These are phyloP conservation scores for Debaryomyces hansenii DNA, from an alignment of 805 yeast species.

Conservation along the genomic window DNA sequence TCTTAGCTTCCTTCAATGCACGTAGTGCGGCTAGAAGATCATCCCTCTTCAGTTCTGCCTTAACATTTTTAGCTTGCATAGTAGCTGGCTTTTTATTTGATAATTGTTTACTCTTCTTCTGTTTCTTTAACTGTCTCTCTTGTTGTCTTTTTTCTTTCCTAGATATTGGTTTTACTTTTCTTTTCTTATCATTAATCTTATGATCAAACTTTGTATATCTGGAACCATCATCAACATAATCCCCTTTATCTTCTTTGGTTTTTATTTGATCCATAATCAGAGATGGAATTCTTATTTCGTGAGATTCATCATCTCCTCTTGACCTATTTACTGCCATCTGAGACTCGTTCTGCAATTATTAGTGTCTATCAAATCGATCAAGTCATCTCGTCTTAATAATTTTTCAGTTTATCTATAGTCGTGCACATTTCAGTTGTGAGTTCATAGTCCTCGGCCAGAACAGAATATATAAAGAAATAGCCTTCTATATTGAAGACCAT, in stretches of 20 bases:
- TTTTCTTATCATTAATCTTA: conserved; percentile 15
- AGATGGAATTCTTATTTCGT: conserved; percentile 59
- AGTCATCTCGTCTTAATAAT: conserved; percentile 1
- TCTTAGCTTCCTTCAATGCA: conserved; percentile 10
- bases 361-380: background rate
- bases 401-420: background rate
- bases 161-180: conserved; percentile 22
- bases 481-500: too few species aligned
- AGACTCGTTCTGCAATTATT: too few species aligned
- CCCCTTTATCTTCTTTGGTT: conserved; percentile 42
- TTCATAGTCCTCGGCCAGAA: background rate
- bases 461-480: too few species aligned
- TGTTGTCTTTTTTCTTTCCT: conserved; percentile 38
- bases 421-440: background rate
- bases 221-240: conserved; percentile 37
- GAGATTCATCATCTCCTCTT: conserved; percentile 19
- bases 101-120: conserved; percentile 19
- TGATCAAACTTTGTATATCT: conserved; percentile 14
- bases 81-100: conserved; percentile 2
- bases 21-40: conserved; percentile 15
- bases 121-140: conserved; percentile 32
- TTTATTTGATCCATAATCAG: conserved; percentile 51
- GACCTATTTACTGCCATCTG: conserved; percentile 1
- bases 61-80: conserved; percentile 1
- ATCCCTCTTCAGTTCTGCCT: conserved; percentile 3